These are phyloP conservation scores for Diaporthe sp. DNA, from an alignment of 2,329 filamentous ascomycete genomes.

Conservation along the genomic window DNA sequence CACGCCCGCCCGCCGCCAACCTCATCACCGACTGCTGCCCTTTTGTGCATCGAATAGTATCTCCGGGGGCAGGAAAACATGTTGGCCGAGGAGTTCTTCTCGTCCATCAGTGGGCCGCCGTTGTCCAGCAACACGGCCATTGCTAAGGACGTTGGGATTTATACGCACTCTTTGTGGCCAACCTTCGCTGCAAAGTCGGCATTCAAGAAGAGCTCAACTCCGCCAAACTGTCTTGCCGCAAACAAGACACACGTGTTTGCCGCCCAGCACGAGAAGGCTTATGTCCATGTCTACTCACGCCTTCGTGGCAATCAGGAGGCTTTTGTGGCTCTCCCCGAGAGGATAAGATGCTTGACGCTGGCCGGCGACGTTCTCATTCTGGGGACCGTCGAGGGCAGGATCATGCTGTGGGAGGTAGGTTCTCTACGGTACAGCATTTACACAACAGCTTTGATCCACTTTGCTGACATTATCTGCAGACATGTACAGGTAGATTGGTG, in stretches of 20 bases:
- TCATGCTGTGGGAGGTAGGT: slow-evolving; percentile 93
- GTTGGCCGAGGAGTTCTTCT: slow-evolving; percentile 70
- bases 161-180: slow-evolving; percentile 84
- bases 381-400: slow-evolving; percentile 85
- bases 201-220: slow-evolving; percentile 93
- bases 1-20: not conserved
- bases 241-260: slow-evolving; percentile 88
- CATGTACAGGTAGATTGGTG: slow-evolving; percentile 79
- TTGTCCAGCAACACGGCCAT: slow-evolving; percentile 71
- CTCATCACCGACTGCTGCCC: not conserved
- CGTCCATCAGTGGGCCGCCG: slow-evolving; percentile 66
- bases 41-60: not conserved
- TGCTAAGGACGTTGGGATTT: slow-evolving; percentile 86
- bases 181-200: slow-evolving; percentile 77
- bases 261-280: slow-evolving; percentile 90
- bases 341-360: slow-evolving; percentile 81
- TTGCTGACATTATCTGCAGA: slow-evolving; percentile 53
- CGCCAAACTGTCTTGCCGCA: slow-evolving; percentile 81
- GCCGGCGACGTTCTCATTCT: slow-evolving; percentile 79
- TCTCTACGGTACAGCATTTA: not conserved
- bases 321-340: slow-evolving; percentile 86
- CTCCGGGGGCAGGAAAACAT: slow-evolving; percentile 48
- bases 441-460: not conserved
- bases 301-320: slow-evolving; percentile 88
- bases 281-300: slow-evolving; percentile 91